A percentile compares a stretch with the other conserved stretches of the same genome.
Conservation (phyloP, 1,284 basidiomycete genomes). For the Tremellales sp. region DNA sequence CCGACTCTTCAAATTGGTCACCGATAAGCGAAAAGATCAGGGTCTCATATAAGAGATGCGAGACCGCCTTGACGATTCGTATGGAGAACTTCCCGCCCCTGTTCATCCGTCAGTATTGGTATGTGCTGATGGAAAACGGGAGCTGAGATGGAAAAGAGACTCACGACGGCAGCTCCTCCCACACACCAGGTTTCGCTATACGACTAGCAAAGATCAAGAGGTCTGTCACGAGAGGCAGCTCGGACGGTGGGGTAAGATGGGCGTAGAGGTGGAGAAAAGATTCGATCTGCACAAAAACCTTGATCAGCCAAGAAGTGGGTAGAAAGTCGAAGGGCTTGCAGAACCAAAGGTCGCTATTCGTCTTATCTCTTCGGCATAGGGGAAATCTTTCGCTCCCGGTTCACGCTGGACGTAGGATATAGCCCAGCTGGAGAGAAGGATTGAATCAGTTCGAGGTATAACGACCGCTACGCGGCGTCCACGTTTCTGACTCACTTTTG, state of each 20-base stretch:
- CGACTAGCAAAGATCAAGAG: constrained; percentile 45
- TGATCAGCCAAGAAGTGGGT: background rate
- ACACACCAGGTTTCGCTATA: constrained; percentile 46
- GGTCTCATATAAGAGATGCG: constrained; percentile 44
- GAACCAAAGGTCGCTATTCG: constrained; percentile 50
- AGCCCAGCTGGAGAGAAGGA: constrained; percentile 41
- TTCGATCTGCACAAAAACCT: constrained; percentile 40
- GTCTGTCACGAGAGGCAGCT: constrained; percentile 48
- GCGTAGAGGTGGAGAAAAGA: constrained; percentile 50
- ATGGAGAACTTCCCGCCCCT: constrained; percentile 47
- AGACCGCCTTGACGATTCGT: constrained; percentile 43
- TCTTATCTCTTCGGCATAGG: constrained; percentile 50
- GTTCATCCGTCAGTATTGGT: constrained; percentile 2
- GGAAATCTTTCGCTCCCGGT: constrained; percentile 46
- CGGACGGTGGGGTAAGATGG: constrained; percentile 46
- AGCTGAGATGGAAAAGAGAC: constrained; percentile 9
- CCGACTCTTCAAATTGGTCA: constrained; percentile 49
- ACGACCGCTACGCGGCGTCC: no score
- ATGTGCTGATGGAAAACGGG: background rate
- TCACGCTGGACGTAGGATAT: constrained; percentile 49
- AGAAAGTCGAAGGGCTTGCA: constrained; percentile 23
- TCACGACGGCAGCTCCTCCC: constrained; percentile 50
- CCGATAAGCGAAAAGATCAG: constrained; percentile 46
- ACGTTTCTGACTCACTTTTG: constrained; percentile 41
- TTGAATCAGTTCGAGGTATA: background rate